Conservation (phyloP, 352 stramenopile species). For the Lagenidium sp. region DNA sequence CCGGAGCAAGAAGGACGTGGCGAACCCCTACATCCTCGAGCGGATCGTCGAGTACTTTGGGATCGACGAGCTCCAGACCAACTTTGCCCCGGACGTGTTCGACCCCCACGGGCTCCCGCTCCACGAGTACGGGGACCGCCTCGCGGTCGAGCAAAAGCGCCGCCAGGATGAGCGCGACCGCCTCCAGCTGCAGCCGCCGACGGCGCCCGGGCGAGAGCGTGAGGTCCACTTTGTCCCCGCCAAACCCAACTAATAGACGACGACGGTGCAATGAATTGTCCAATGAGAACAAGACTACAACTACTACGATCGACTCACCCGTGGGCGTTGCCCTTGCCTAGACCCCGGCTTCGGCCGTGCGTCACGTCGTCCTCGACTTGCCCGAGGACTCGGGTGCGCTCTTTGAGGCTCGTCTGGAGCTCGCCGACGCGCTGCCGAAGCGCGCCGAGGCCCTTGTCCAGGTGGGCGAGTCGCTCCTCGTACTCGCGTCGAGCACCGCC, state of each 20-base stretch:
- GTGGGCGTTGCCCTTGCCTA: slow-evolving; percentile 27
- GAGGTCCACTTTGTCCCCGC: not conserved
- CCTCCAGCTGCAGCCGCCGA: slow-evolving; percentile 28
- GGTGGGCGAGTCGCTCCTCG: slow-evolving; percentile 22
- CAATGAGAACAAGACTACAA: too few relatives aligned
- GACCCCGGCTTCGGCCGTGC: slow-evolving; percentile 28
- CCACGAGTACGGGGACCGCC: slow-evolving; percentile 59
- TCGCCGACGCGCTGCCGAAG: slow-evolving; percentile 11
- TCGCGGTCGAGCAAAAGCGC: slow-evolving; percentile 58
- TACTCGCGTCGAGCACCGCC: slow-evolving; percentile 35
- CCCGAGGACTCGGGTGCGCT: slow-evolving; percentile 1
- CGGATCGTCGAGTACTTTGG: slow-evolving; percentile 83
- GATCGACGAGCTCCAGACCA: slow-evolving; percentile 76
- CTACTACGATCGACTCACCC: not conserved
- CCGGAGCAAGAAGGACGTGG: slow-evolving; percentile 76
- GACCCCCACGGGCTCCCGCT: slow-evolving; percentile 56
- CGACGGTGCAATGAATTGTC: too few relatives aligned
- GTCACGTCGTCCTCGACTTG: slow-evolving; percentile 16
- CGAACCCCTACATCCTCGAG: slow-evolving; percentile 81
- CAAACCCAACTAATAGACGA: too few relatives aligned
- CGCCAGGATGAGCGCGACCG: slow-evolving; percentile 24
- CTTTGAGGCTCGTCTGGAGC: slow-evolving; percentile 6
- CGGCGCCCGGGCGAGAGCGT: slow-evolving; percentile 3
- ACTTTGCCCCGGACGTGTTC: slow-evolving; percentile 56
- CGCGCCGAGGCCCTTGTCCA: slow-evolving; percentile 18